Conservation (phyloP, 257 asterid genomes). For the Nicotiana obtusifolia region DNA sequence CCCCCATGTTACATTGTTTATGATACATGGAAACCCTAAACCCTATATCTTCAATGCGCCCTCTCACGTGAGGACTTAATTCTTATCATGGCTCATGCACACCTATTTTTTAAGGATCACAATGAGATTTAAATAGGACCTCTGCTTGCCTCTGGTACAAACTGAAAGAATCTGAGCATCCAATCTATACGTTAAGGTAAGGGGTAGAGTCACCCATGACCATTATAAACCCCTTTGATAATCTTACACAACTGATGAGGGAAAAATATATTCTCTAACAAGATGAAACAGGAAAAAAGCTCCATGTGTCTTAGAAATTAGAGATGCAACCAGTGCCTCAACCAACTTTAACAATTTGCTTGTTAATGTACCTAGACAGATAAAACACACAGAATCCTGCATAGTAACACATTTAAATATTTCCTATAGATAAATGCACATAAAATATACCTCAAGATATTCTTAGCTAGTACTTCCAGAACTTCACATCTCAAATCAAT, state of each 20-base stretch:
- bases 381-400: background rate
- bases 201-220: background rate
- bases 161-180: background rate
- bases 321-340: background rate
- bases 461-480: conserved; percentile 91
- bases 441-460: conserved; percentile 62
- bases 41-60: background rate
- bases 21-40: too few relatives aligned
- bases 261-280: background rate
- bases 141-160: background rate
- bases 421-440: conserved; percentile 2
- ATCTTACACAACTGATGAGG: background rate
- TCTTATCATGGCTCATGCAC: background rate
- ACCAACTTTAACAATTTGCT: background rate
- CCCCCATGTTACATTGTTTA: background rate
- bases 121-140: background rate
- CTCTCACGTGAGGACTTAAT: background rate
- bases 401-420: background rate
- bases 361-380: background rate
- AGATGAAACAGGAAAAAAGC: background rate
- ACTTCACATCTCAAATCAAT: conserved; percentile 96
- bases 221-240: background rate
- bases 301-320: background rate
- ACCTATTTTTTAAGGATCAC: background rate
- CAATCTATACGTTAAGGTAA: background rate